Conservation (phyloP, 805 yeast species). For the Candida vaughaniae region DNA sequence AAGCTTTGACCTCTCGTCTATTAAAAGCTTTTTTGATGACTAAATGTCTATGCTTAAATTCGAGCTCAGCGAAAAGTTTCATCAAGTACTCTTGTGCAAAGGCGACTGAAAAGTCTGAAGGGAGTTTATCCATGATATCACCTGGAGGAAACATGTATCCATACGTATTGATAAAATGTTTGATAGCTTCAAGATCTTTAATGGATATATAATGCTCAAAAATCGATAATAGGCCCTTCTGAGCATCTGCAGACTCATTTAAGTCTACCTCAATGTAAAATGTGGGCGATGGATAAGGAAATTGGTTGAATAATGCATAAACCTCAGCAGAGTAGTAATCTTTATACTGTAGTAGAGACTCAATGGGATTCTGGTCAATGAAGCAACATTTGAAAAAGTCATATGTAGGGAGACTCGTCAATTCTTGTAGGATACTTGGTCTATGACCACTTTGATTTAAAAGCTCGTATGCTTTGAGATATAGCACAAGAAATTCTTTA, state of each 20-base stretch:
- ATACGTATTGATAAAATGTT: conserved; percentile 27
- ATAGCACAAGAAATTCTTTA: conserved; percentile 23
- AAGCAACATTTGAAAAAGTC: conserved; percentile 11
- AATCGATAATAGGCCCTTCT: conserved; percentile 15
- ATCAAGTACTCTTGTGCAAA: conserved; percentile 27
- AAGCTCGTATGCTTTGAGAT: conserved; percentile 35
- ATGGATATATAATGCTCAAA: conserved; percentile 18
- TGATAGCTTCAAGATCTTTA: conserved; percentile 19
- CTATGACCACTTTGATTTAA: conserved; percentile 8
- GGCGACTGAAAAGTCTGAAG: conserved; percentile 29
- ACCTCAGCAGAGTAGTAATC: conserved; percentile 39
- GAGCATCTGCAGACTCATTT: background rate
- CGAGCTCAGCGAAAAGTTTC: conserved; percentile 19
- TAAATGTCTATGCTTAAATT: conserved; percentile 16
- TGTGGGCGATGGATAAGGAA: conserved; percentile 21
- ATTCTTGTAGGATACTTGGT: background rate
- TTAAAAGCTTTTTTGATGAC: conserved; percentile 26
- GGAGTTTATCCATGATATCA: conserved; percentile 30
- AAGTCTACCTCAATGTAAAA: conserved; percentile 15
- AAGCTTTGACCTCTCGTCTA: conserved; percentile 26
- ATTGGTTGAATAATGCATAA: conserved; percentile 19
- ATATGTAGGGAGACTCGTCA: background rate
- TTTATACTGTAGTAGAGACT: conserved; percentile 17
- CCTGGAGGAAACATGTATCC: conserved; percentile 19
- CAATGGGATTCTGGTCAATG: conserved; percentile 5